These are phyloP conservation scores for Thozetella sp. DNA, from an alignment of 495 filamentous ascomycete genomes.

Conservation along the genomic window DNA sequence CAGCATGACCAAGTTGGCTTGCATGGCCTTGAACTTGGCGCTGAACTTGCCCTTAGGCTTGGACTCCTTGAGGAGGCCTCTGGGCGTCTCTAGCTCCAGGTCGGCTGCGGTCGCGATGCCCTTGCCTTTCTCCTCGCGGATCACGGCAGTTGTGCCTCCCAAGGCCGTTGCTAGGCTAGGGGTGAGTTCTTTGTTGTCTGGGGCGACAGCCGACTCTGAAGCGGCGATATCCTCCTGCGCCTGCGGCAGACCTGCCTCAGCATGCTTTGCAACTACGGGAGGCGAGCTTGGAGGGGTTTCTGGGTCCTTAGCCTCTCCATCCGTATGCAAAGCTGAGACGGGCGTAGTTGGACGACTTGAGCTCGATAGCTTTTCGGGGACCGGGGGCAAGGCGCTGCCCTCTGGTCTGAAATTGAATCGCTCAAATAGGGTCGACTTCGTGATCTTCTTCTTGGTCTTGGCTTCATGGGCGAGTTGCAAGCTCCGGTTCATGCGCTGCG, in stretches of 20 bases:
- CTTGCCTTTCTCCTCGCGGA: slow-evolving; percentile 55
- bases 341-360: slow-evolving; percentile 41
- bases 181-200: slow-evolving; percentile 24
- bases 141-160: slow-evolving; percentile 15
- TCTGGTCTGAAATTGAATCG: slow-evolving; percentile 70
- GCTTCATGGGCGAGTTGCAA: slow-evolving; percentile 92
- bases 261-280: slow-evolving; percentile 24
- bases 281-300: slow-evolving; percentile 58
- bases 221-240: background rate
- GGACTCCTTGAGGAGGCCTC: slow-evolving; percentile 6
- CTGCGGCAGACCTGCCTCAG: slow-evolving; percentile 9
- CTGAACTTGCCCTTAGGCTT: slow-evolving; percentile 37
- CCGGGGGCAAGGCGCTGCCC: slow-evolving; percentile 29
- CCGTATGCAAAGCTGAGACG: slow-evolving; percentile 35
- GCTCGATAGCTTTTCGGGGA: slow-evolving; percentile 44
- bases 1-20: slow-evolving; percentile 22
- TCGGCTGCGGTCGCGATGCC: slow-evolving; percentile 42
- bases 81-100: slow-evolving; percentile 14
- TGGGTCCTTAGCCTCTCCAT: slow-evolving; percentile 42
- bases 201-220: background rate
- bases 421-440: slow-evolving; percentile 81
- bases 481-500: slow-evolving; percentile 85
- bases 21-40: slow-evolving; percentile 36
- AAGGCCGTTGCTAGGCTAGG: slow-evolving; percentile 29
- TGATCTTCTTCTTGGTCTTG: slow-evolving; percentile 89